phyloP scores from a whole-genome alignment of 2,329 filamentous ascomycete genomes.

The Trichoderma hamatum region DNA sequence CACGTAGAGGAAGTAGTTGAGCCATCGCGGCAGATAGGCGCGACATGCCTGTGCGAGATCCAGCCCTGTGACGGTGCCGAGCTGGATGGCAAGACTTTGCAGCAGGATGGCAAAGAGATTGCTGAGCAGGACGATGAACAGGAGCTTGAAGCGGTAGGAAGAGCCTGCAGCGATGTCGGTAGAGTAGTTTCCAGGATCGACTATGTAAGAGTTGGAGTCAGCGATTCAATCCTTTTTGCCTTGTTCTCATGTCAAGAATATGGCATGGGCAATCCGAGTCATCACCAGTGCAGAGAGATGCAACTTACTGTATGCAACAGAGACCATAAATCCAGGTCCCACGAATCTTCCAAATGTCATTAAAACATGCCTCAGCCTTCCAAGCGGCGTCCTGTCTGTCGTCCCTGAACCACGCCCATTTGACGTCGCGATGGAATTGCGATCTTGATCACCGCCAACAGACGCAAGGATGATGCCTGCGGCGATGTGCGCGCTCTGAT shows the following conservation, averaged over 20 bases:
- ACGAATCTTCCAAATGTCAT: constrained; percentile 51
- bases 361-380: constrained; percentile 29
- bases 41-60: constrained; percentile 69
- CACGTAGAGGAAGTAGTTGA: constrained; percentile 63
- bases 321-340: constrained; percentile 68
- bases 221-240: neutral
- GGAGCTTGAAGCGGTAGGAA: constrained; percentile 64
- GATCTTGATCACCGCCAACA: neutral
- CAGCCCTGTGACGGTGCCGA: constrained; percentile 69
- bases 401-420: neutral
- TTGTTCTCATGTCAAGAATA: neutral
- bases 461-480: neutral
- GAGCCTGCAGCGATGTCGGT: constrained; percentile 72
- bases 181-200: constrained; percentile 69
- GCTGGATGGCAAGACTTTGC: constrained; percentile 68
- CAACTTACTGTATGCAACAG: constrained; percentile 59
- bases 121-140: constrained; percentile 70
- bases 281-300: neutral
- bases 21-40: constrained; percentile 66
- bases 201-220: constrained; percentile 35
- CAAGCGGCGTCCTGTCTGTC: constrained; percentile 21
- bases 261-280: neutral
- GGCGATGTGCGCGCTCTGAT: constrained; percentile 5
- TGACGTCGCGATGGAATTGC: neutral
- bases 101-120: constrained; percentile 73